A percentile compares a stretch with the other conserved stretches of the same genome.
These are phyloP conservation scores for Paramecium biaurelia DNA, from an alignment of 73 alveolate species.

Conservation along the genomic window DNA sequence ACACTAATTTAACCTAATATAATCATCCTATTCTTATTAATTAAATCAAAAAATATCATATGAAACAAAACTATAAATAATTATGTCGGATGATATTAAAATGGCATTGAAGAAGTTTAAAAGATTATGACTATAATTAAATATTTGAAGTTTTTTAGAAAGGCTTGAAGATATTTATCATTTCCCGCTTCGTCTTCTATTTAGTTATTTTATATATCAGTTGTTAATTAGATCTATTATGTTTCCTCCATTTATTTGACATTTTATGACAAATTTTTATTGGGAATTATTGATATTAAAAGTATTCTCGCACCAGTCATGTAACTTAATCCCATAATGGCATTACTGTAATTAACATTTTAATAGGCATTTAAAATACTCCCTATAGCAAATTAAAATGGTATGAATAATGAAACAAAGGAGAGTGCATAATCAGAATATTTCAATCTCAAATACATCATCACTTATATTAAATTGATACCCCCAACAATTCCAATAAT, in stretches of 20 bases:
- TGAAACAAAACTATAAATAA: background rate
- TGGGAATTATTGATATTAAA: background rate
- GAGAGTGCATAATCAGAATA: background rate
- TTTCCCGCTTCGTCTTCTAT: background rate
- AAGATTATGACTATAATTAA: background rate
- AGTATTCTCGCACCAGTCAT: background rate
- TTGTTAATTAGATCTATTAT: background rate
- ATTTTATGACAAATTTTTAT: background rate
- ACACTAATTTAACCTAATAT: background rate
- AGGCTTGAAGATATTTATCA: background rate
- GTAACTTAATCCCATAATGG: too few relatives aligned
- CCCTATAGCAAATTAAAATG: background rate
- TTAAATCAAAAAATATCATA: background rate
- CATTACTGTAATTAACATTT: too few relatives aligned
- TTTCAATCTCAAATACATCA: background rate
- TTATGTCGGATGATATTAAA: background rate
- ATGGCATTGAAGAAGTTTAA: background rate
- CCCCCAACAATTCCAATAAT: background rate
- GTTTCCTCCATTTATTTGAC: background rate
- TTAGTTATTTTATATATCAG: background rate
- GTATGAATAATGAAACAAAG: background rate
- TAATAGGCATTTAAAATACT: background rate
- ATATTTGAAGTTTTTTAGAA: background rate
- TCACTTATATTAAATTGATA: background rate
- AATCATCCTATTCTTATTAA: background rate